phyloP scores from a whole-genome alignment of 495 filamentous ascomycete species.

The Elaphomyces granulatus region DNA sequence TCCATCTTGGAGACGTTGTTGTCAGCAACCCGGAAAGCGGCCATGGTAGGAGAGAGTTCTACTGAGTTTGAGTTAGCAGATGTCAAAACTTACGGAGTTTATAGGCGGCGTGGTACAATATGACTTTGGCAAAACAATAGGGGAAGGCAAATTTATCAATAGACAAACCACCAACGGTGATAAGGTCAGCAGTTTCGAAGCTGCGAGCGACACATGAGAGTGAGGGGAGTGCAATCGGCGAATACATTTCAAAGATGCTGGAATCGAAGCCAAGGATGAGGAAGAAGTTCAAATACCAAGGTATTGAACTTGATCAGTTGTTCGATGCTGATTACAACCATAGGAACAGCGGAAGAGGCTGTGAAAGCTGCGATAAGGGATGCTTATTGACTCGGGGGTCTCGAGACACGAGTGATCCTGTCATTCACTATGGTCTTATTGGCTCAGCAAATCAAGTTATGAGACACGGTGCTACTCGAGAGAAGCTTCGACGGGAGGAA shows the following conservation, averaged over 20 bases:
- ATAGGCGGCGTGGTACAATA: constrained; percentile 8
- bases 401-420: not conserved
- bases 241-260: constrained; percentile 11
- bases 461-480: constrained; percentile 13
- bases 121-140: constrained; percentile 16
- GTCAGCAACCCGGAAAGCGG: constrained; percentile 16
- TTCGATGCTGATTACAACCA: constrained; percentile 19
- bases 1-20: constrained; percentile 21
- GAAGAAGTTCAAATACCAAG: constrained; percentile 16
- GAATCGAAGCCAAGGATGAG: constrained; percentile 7
- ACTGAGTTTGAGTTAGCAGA: too few relatives aligned
- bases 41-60: too few relatives aligned
- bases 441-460: constrained; percentile 23
- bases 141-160: constrained; percentile 12
- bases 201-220: constrained; percentile 12
- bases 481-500: constrained; percentile 6
- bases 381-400: not conserved
- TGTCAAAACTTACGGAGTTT: constrained; percentile 9
- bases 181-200: constrained; percentile 11
- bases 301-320: constrained; percentile 19
- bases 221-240: constrained; percentile 8
- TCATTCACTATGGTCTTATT: constrained; percentile 19
- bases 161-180: constrained; percentile 9
- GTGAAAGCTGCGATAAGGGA: not conserved
- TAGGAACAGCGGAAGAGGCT: constrained; percentile 7